Conservation (phyloP, 371 early-diverging fungal species). For the Coemansia sp. region DNA sequence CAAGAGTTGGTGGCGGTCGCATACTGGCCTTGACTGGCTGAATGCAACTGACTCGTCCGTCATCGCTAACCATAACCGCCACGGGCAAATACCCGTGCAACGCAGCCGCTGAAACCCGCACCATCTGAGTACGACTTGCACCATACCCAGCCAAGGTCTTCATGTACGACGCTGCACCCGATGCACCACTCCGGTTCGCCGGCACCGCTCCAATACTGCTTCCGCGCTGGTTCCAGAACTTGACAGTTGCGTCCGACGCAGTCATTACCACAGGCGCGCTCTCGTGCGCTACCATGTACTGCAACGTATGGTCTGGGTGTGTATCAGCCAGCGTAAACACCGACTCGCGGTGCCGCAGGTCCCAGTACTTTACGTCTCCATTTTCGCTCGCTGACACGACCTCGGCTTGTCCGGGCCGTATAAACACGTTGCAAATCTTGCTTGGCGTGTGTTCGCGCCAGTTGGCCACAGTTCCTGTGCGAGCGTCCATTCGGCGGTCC, state of each 20-base stretch:
- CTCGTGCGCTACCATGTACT: constrained; percentile 35
- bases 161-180: constrained; percentile 22
- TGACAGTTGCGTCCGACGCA: constrained; percentile 38
- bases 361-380: constrained; percentile 50
- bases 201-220: constrained; percentile 37
- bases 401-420: constrained; percentile 38
- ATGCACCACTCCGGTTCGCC: background rate
- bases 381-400: constrained; percentile 42
- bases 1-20: background rate
- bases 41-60: constrained; percentile 42
- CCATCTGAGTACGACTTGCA: background rate
- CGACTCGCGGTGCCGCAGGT: constrained; percentile 41
- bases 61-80: constrained; percentile 42
- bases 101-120: constrained; percentile 25
- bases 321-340: constrained; percentile 30
- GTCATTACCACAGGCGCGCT: constrained; percentile 44
- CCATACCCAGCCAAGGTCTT: constrained; percentile 37
- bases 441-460: constrained; percentile 48
- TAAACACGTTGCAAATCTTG: constrained; percentile 27
- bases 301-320: constrained; percentile 26
- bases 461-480: constrained; percentile 33
- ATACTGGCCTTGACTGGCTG: constrained; percentile 27
- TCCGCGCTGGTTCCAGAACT: constrained; percentile 52
- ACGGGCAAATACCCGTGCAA: constrained; percentile 39
- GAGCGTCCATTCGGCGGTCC: constrained; percentile 43